Evolutionary conservation across 2,329 filamentous ascomycete genomes (phyloP), one percentile per base, ranked within the genome.

Genomic region (Furcasterigmium furcatum): DNA sequence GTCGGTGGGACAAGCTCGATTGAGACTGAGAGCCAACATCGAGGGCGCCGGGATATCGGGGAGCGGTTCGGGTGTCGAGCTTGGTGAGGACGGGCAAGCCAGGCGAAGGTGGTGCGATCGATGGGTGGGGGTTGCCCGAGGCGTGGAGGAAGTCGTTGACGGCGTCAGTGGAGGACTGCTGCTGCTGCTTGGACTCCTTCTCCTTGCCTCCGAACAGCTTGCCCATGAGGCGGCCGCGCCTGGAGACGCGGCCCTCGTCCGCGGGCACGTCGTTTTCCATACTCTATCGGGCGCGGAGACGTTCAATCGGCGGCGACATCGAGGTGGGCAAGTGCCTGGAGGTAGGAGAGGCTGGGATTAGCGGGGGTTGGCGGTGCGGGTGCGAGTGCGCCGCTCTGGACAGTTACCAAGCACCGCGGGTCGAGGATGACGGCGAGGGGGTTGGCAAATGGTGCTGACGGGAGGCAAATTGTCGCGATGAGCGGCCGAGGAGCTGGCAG

Each of bases 121-220:
- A 68, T 52, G 82, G 70, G 50, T 73, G 68, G 48, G 71, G 74
- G 61, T 84, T 79, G 48, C 77, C 65, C 30, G 72, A 68, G 48
- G 77, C 76, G 56, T 72, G 73, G 43, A 85, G 69, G 61, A 85
- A 85, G 51, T 76, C 75, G 57, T 82, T 74, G 50, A 85, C 68
- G 41, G 79, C 73, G 46, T 59, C 61, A 16, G 62, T 58, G 16
- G 58, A 54, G 27, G 55, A 51, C 9, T 24, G n/a, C 9, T 36
- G 30, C 3, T 13, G 16, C 19, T 16, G 41, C 48, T 70, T 73
- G 52, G 67, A 62, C 44, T 72, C 72, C 55, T 69, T 74, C 41
- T 72, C 72, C 57, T 68, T 74, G 50, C 62, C 62, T 46, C 72
- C 71, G 57, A 83, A 83, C 47, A 85, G 68, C 68, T 81, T 83